phyloP scores from a whole-genome alignment of 2,329 filamentous ascomycete genomes.

The Paramyrothecium roridum region DNA sequence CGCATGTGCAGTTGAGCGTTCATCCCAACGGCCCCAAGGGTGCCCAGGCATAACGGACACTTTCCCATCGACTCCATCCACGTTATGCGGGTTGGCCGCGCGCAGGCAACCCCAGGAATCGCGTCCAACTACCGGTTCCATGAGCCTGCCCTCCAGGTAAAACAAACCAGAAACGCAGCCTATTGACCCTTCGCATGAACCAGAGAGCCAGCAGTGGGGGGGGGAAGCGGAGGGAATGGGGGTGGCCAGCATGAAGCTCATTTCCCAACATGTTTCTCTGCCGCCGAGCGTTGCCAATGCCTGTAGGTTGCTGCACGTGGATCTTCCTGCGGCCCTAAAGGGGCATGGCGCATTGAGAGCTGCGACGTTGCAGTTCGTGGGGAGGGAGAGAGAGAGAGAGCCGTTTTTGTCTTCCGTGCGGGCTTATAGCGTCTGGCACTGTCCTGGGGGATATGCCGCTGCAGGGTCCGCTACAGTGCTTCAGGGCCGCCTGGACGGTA shows the following conservation, averaged over 20 bases:
- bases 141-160: not conserved
- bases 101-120: too few species aligned
- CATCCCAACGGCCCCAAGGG: too few species aligned
- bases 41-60: too few species aligned
- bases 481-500: too few species aligned
- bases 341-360: not conserved
- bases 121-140: not conserved
- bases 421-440: too few species aligned
- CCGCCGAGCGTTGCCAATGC: not conserved
- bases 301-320: not conserved
- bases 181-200: not conserved
- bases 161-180: not conserved
- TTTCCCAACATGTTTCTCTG: not conserved
- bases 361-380: not conserved
- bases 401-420: not conserved
- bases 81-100: too few species aligned
- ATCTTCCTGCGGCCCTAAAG: not conserved
- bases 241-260: not conserved
- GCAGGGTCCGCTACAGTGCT: too few species aligned
- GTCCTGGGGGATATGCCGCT: too few species aligned
- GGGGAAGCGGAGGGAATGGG: not conserved
- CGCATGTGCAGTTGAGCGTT: too few species aligned
- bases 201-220: not conserved
- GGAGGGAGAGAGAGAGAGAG: not conserved
- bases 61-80: too few species aligned